Evolutionary conservation across 208 protist genomes (phyloP).

Genomic region (Acanthamoeba culbertsoni): DNA sequence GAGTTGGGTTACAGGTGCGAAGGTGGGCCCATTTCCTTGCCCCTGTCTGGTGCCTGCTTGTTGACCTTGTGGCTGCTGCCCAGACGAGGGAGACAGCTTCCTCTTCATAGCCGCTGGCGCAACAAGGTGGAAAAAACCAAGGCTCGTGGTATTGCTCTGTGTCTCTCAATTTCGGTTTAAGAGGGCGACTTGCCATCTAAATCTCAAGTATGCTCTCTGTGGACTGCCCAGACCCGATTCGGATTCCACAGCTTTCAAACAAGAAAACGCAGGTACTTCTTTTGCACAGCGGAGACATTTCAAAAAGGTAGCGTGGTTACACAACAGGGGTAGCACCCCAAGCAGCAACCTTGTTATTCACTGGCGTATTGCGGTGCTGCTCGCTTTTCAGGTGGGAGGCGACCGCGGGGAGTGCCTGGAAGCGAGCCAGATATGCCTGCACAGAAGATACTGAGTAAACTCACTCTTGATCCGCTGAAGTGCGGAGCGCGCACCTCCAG

Average conservation of each 20-base stretch:
- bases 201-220: too few species aligned
- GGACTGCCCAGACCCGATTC: too few species aligned
- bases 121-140: not conserved
- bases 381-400: not conserved
- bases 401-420: not conserved
- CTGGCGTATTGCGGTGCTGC: not conserved
- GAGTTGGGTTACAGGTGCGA: too few species aligned
- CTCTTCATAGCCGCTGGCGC: not conserved
- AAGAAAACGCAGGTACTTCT: not conserved
- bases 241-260: too few species aligned
- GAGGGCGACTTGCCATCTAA: too few species aligned
- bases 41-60: not conserved
- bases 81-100: not conserved
- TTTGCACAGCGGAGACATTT: not conserved
- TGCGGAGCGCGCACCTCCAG: not conserved
- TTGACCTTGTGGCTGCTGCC: not conserved
- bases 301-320: not conserved
- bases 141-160: not conserved
- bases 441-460: not conserved
- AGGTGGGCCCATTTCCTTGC: not conserved
- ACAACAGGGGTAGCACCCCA: not conserved
- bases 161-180: not conserved
- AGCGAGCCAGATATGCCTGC: not conserved
- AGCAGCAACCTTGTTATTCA: conserved; percentile 14
- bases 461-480: too few species aligned